Evolutionary conservation across 352 stramenopile genomes (phyloP).

Genomic region (Phytophthora citrophthora): DNA sequence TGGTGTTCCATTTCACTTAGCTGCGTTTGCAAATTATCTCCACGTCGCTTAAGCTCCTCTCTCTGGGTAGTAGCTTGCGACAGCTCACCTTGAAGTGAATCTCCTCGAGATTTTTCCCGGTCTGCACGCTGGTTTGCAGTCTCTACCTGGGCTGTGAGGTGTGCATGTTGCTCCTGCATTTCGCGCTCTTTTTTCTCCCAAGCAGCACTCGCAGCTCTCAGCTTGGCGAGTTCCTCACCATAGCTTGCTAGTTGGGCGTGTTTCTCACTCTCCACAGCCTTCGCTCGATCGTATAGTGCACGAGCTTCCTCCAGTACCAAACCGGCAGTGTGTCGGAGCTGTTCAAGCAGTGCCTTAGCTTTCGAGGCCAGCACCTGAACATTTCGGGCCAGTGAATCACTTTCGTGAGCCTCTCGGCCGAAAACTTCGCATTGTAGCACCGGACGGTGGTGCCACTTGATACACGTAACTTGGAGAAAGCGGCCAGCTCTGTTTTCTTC

Average conservation of each 20-base stretch:
- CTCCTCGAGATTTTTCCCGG: conserved; percentile 36
- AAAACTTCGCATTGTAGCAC: conserved; percentile 76
- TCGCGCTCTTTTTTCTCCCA: conserved; percentile 64
- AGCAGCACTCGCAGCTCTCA: conserved; percentile 53
- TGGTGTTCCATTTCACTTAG: conserved; percentile 60
- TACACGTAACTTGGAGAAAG: conserved; percentile 67
- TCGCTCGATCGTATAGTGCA: conserved; percentile 76
- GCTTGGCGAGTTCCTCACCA: conserved; percentile 63
- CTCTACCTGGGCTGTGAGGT: conserved; percentile 52
- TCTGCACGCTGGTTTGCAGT: conserved; percentile 42
- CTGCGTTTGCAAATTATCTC: conserved; percentile 52
- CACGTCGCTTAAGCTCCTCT: conserved; percentile 61
- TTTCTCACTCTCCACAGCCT: conserved; percentile 78
- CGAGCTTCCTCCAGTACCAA: conserved; percentile 76
- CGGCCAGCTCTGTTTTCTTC: conserved; percentile 43
- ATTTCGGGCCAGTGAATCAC: conserved; percentile 45
- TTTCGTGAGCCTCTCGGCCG: conserved; percentile 64
- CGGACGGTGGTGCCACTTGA: conserved; percentile 68
- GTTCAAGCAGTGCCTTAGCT: conserved; percentile 51
- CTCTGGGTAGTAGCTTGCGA: conserved; percentile 25
- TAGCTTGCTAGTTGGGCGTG: conserved; percentile 80
- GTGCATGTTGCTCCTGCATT: conserved; percentile 47
- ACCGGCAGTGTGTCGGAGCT: conserved; percentile 54
- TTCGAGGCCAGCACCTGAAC: conserved; percentile 49
- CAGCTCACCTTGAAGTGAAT: conserved; percentile 60